Evolutionary conservation across 257 asterid species (phyloP), one percentile per base, ranked within the genome.

Genomic region (Scutellaria barbata): DNA sequence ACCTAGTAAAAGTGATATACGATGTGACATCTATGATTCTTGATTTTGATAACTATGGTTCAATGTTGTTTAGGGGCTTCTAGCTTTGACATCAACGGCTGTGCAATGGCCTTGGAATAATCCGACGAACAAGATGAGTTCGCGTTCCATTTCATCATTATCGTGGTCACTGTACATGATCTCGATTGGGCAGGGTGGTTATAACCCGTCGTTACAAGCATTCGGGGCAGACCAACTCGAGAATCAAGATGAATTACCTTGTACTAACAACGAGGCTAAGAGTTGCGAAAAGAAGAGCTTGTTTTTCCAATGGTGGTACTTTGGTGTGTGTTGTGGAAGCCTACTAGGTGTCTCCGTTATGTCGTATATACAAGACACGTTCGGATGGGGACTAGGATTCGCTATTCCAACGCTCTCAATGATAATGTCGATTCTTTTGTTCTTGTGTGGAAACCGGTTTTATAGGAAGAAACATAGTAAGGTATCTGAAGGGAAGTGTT

Each of bases 261-360:
- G 61, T 43, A 66, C 77, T 3, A 73, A 55, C 43, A 75, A 54
- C 5, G 55, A 35, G 16, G 78, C 75, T 3, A 79, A 79, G 54
- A 74, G 37, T 39, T 75, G 87, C 1, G 74, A 71, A 57, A 76
- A 68, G 70, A 95, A 87, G 83, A 86, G 92, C 39, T 14, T 68
- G 62, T 95, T 95, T 43, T 95, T 92, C 80, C 98, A 95, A 6
- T 87, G 97, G 91, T 95, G 97, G 97, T 95, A 95, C 63, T 92
- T 85, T 18, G 98, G 98, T 0, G 74, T 95, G 8, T 95, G 99
- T 41, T 85, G 92, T 16, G 99, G 99, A 53, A 87, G 96, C 77
- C 86, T 95, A 5, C 57, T 90, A 5, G 99, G 99, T 2, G 87
- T 90, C 18, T 85, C 97, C 0, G 69, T 85, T 64, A 81, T 88